Evolutionary conservation across 345 rosid genomes (phyloP), one percentile per base, ranked within the genome.

Genomic region (Orychophragmus violaceus): DNA sequence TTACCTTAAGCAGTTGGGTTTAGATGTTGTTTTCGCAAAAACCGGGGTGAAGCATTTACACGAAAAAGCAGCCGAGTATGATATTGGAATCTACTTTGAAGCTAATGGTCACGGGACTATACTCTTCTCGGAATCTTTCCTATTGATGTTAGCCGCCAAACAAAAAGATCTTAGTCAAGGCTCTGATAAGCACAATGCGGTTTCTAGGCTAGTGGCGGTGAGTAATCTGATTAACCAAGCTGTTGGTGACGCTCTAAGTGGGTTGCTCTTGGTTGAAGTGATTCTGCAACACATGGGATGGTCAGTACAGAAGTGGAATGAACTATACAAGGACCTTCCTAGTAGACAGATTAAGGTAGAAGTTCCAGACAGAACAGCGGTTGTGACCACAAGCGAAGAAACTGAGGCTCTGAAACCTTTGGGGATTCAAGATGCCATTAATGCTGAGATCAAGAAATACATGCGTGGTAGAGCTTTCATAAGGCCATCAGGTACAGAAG

Each of bases 21-120:
- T 94, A 29, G 86, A 86, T 64, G 89, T 87, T 37, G 81, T 75
- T 18, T 72, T 90, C 5, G 83, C 92, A 6, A 90, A 92, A 49
- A 90, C 99, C 0, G 99, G 99, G 17, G 99, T 94, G 23, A 94
- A 90, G 72, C 81, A 82, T 79, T 77, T 94, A 37, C 97, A 94
- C 37, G 88, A 84, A 71, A 83, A 85, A 71, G 96, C 97, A 73
- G 85, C 82, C 3, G 79, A 77, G 41, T 94, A 69, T 83, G 97
- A 94, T 69, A 79, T 94, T 33, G 99, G 99, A 33, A 86, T 94
- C 60, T 94, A 94, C 74, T 94, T 94, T 35, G 99, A 94, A 73
- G 97, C 96, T 66, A 94, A 94, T 81, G 99, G 99, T 29, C 99
- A 94, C 42, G 99, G 99, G 52, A 94, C 99, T 71, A 79, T 94